Percentiles rank a stretch among this genome's conserved stretches.
phyloP scores from a whole-genome alignment of 495 filamentous ascomycete species.

The Penicillium nucicola region DNA sequence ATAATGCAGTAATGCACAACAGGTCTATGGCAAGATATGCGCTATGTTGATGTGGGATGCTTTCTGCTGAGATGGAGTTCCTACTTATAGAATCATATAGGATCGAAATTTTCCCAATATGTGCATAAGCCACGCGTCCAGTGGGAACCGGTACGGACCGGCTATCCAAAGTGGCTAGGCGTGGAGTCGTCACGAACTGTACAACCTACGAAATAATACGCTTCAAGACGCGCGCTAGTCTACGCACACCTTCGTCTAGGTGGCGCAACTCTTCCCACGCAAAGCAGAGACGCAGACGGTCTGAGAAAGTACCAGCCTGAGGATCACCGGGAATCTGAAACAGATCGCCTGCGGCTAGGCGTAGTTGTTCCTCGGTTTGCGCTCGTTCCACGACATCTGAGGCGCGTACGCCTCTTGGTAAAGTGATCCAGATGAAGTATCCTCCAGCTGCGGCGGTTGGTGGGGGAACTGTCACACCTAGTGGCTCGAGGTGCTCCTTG shows the following conservation, averaged over 20 bases:
- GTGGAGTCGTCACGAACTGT: background rate
- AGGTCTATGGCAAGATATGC: too few relatives aligned
- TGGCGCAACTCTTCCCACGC: slow-evolving; percentile 69
- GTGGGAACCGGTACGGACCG: slow-evolving; percentile 10
- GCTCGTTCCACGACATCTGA: slow-evolving; percentile 53
- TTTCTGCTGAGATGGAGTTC: too few relatives aligned
- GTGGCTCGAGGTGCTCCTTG: slow-evolving; percentile 49
- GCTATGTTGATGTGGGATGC: too few relatives aligned
- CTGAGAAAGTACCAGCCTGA: slow-evolving; percentile 40
- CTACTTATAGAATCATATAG: too few relatives aligned
- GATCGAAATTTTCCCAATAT: too few relatives aligned
- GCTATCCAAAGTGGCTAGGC: background rate
- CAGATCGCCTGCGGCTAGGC: slow-evolving; percentile 59
- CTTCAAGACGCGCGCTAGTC: slow-evolving; percentile 46
- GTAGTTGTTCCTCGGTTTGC: slow-evolving; percentile 54
- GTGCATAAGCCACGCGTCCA: too few relatives aligned
- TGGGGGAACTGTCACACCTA: slow-evolving; percentile 53
- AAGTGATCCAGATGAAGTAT: slow-evolving; percentile 75
- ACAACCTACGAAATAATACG: slow-evolving; percentile 1
- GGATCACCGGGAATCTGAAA: slow-evolving; percentile 66
- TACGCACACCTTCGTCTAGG: slow-evolving; percentile 64
- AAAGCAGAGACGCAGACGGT: slow-evolving; percentile 65
- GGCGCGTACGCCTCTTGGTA: slow-evolving; percentile 53
- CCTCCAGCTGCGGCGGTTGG: slow-evolving; percentile 51
- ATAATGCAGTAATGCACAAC: too few relatives aligned